Evolutionary conservation across 202 grass and related monocot species (phyloP), one percentile per base, ranked within the genome.

Genomic region (Panicum virgatum): DNA sequence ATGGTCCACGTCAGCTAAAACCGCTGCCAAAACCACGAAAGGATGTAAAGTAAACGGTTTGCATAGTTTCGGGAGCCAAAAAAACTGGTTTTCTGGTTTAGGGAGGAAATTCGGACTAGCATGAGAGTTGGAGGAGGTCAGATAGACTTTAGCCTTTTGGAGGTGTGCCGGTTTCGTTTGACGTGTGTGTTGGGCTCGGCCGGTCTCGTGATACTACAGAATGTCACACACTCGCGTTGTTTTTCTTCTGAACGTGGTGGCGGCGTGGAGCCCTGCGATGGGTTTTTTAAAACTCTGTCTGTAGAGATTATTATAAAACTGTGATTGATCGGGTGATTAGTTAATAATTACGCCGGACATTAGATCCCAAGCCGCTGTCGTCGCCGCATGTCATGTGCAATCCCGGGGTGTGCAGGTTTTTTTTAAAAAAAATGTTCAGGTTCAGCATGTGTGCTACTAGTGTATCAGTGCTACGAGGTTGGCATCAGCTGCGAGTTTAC

Each of bases 181-280:
- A 78, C 79, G n/a, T n/a, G 78, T 67, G 40, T 67, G 58, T 78
- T 61, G 18, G 56, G 34, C 19, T 58, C 65, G 79, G 45, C 34
- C 67, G 12, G 60, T 67, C 83, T 74, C 79, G 88, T 90, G 88
- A 90, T 69, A 1, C 73, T 79, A 83, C 79, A 75, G 73, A 62
- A 82, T 78, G 78, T 38, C 60, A 7, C 7, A 3, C n/a, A n/a
- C 36, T 12, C 63, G 22, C 46, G 46, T 70, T 38, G 20, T 57
- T 39, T 45, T 80, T 32, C 51, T 80, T 32, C 51, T 62, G 42
- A 77, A 29, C 53, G 69, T 80, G 45, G n/a, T 4, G 36, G 47
- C 46, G 3, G 5, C 32, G 32, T 34, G 32, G 32, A 34, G 32
- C 62, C 62, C 76, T 72, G 51, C 23, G n/a, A n/a, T n/a, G n/a